Percentiles rank a stretch among this genome's conserved stretches.
Evolutionary conservation across 305 asterid genomes (phyloP).

Genomic region (Fraxinus xanthoxyloides): DNA sequence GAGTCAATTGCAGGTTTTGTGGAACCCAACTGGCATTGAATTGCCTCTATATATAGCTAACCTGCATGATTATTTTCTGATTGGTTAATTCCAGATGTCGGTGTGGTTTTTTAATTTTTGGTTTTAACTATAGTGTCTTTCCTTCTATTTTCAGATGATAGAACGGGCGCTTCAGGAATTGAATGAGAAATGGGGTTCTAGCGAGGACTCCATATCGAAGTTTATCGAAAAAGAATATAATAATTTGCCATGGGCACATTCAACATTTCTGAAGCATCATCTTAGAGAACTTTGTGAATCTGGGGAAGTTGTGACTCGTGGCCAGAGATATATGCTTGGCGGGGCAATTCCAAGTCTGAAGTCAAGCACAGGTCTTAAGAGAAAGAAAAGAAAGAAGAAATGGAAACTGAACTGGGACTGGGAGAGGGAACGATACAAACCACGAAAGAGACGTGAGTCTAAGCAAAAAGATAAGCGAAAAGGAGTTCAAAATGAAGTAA

Average conservation of each 20-base stretch:
- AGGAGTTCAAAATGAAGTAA: slow-evolving; percentile 9
- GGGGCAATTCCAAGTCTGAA: slow-evolving; percentile 10
- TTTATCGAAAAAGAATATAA: slow-evolving; percentile 34
- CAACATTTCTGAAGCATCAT: slow-evolving; percentile 42
- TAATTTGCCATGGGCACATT: slow-evolving; percentile 52
- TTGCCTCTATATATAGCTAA: not conserved
- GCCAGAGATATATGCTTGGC: slow-evolving; percentile 35
- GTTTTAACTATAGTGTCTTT: not conserved
- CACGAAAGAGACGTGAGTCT: slow-evolving; percentile 10
- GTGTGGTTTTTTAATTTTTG: not conserved
- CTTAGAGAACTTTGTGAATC: slow-evolving; percentile 38
- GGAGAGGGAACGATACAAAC: slow-evolving; percentile 25
- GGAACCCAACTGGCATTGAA: not conserved
- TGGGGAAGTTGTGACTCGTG: slow-evolving; percentile 32
- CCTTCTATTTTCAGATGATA: slow-evolving; percentile 47
- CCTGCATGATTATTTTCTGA: not conserved
- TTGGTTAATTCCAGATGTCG: not conserved
- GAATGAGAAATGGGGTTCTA: slow-evolving; percentile 51
- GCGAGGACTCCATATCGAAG: slow-evolving; percentile 47
- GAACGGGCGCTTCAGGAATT: slow-evolving; percentile 43
- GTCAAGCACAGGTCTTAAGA: slow-evolving; percentile 15
- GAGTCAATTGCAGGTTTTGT: not conserved
- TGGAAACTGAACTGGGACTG: slow-evolving; percentile 25
- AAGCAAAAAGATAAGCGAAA: slow-evolving; percentile 16
- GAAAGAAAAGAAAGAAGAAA: slow-evolving; percentile 27